Conservation (phyloP, 176 grass and related monocot genomes). For the Alloteropsis semialata region DNA sequence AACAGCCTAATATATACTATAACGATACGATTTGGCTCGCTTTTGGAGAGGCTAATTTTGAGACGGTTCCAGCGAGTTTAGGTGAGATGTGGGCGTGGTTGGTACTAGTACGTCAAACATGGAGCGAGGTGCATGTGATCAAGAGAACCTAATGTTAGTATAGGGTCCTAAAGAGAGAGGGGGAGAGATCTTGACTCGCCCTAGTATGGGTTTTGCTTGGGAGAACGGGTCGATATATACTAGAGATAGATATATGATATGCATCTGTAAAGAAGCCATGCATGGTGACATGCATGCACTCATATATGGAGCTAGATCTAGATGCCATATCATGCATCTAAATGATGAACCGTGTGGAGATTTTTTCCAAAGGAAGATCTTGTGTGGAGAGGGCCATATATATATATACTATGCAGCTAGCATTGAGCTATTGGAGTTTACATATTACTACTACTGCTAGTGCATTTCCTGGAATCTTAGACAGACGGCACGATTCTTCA, state of each 20-base stretch:
- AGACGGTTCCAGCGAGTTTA: not conserved
- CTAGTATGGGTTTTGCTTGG: not conserved
- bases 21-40: slow-evolving; percentile 1
- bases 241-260: too few relatives aligned
- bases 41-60: slow-evolving; percentile 11
- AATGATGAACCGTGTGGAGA: not conserved
- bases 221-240: not conserved
- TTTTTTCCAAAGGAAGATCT: not conserved
- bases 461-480: not conserved
- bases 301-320: too few relatives aligned
- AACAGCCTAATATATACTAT: not conserved
- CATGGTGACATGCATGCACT: not conserved
- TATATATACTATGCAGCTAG: not conserved
- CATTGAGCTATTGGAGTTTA: not conserved
- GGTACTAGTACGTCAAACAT: not conserved
- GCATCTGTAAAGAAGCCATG: not conserved
- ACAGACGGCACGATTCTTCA: not conserved
- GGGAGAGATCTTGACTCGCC: not conserved
- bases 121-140: slow-evolving; percentile 20
- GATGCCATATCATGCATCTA: slow-evolving; percentile 1
- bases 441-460: too few relatives aligned
- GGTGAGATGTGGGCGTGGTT: slow-evolving; percentile 3
- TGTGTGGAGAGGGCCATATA: not conserved
- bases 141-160: not conserved
- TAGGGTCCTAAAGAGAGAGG: not conserved